These are phyloP conservation scores for Amylostereum chailletii DNA, from an alignment of 1,284 basidiomycete species.

Conservation along the genomic window DNA sequence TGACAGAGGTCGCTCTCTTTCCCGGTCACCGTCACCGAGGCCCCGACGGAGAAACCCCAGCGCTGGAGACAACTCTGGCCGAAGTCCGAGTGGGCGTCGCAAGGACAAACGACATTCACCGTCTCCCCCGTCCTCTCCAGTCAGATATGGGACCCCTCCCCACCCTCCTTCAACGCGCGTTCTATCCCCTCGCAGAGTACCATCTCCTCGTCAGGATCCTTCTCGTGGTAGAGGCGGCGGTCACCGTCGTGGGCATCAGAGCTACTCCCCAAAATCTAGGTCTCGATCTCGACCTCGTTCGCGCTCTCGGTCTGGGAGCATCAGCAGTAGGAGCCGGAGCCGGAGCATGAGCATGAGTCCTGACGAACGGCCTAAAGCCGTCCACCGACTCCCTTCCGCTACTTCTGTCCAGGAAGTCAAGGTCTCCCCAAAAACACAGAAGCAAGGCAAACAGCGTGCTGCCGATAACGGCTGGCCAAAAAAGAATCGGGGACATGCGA, in stretches of 20 bases:
- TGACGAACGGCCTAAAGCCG: slow-evolving; percentile 36
- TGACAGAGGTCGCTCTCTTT: slow-evolving; percentile 54
- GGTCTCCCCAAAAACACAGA: slow-evolving; percentile 21
- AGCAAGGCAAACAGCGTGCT: slow-evolving; percentile 12
- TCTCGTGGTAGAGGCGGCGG: slow-evolving; percentile 6
- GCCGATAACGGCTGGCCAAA: slow-evolving; percentile 19
- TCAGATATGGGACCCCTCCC: slow-evolving; percentile 13
- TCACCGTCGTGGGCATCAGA: slow-evolving; percentile 11
- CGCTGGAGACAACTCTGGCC: slow-evolving; percentile 24
- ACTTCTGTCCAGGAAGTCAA: slow-evolving; percentile 34
- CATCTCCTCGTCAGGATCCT: slow-evolving; percentile 6
- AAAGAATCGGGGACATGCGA: slow-evolving; percentile 10
- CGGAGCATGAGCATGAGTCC: slow-evolving; percentile 35
- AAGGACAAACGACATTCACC: slow-evolving; percentile 12
- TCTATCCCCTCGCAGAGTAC: not conserved
- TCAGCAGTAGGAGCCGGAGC: slow-evolving; percentile 25
- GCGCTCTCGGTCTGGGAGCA: slow-evolving; percentile 21
- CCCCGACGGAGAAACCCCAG: slow-evolving; percentile 43
- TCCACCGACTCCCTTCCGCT: slow-evolving; percentile 55
- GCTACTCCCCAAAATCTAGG: slow-evolving; percentile 13
- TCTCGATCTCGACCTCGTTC: slow-evolving; percentile 21
- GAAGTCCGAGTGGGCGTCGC: slow-evolving; percentile 22
- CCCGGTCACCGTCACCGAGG: slow-evolving; percentile 48
- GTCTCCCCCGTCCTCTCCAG: slow-evolving; percentile 33
- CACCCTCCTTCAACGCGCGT: slow-evolving; percentile 13